Conservation (phyloP, 768 basidiomycete genomes). For the Termitomyces sp. region DNA sequence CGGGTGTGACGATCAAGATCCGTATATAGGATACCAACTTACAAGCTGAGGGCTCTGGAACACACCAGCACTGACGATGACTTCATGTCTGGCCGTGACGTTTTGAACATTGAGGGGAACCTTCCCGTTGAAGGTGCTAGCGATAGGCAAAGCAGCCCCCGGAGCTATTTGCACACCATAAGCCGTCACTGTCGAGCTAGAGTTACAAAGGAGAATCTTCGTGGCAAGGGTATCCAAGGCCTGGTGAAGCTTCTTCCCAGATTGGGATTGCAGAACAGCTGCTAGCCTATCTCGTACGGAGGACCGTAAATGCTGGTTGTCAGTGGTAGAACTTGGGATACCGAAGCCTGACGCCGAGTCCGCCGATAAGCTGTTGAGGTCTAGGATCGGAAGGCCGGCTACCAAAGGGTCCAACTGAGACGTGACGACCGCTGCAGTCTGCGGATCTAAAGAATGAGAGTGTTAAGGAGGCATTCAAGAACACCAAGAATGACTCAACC, state of each 20-base stretch:
- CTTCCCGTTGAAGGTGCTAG: slow-evolving; percentile 22
- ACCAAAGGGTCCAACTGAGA: slow-evolving; percentile 6
- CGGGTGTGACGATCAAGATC: not conserved
- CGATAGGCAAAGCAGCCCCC: slow-evolving; percentile 21
- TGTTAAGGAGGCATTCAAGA: slow-evolving; percentile 15
- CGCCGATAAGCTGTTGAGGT: slow-evolving; percentile 18
- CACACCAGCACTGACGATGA: slow-evolving; percentile 23
- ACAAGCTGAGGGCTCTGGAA: slow-evolving; percentile 24
- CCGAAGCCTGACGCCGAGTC: slow-evolving; percentile 17
- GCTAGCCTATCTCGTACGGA: slow-evolving; percentile 20
- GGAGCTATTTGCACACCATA: slow-evolving; percentile 22
- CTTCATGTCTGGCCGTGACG: slow-evolving; percentile 20
- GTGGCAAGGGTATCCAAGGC: slow-evolving; percentile 22
- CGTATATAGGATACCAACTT: not conserved
- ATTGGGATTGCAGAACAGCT: slow-evolving; percentile 9
- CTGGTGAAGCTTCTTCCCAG: slow-evolving; percentile 13
- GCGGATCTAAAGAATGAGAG: slow-evolving; percentile 17
- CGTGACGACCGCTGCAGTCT: slow-evolving; percentile 16
- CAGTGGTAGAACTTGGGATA: slow-evolving; percentile 18
- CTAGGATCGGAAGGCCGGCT: slow-evolving; percentile 14
- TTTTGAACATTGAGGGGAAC: slow-evolving; percentile 13
- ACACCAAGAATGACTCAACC: slow-evolving; percentile 19
- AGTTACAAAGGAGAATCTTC: slow-evolving; percentile 18
- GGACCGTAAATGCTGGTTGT: slow-evolving; percentile 20
- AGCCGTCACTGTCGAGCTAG: slow-evolving; percentile 7